Conservation (phyloP, 2,329 filamentous ascomycete genomes). For the Thelonectria olida region DNA sequence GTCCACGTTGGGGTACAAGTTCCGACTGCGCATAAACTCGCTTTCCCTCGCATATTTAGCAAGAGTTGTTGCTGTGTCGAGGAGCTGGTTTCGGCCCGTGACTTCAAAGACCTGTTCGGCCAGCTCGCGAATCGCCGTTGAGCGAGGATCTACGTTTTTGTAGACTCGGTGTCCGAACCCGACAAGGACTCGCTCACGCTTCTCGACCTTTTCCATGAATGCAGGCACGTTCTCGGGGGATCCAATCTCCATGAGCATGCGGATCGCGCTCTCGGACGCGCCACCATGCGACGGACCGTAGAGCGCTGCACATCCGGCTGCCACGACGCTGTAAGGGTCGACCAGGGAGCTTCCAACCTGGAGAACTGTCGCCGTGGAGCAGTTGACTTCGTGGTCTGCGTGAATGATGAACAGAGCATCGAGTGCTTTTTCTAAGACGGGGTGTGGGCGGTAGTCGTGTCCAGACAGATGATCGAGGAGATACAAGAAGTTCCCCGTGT, state of each 20-base stretch:
- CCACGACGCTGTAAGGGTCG: slow-evolving; percentile 63
- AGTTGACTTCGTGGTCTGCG: slow-evolving; percentile 68
- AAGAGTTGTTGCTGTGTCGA: slow-evolving; percentile 58
- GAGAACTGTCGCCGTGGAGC: slow-evolving; percentile 64
- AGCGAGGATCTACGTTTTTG: slow-evolving; percentile 63
- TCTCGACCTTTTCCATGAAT: slow-evolving; percentile 60
- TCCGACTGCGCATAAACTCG: slow-evolving; percentile 59
- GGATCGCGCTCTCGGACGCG: slow-evolving; percentile 66
- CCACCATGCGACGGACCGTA: slow-evolving; percentile 68
- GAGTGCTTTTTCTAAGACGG: slow-evolving; percentile 59
- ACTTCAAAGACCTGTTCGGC: slow-evolving; percentile 60
- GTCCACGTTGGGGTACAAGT: slow-evolving; percentile 61
- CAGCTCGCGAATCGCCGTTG: slow-evolving; percentile 57
- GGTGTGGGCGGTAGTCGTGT: slow-evolving; percentile 57
- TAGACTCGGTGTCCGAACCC: slow-evolving; percentile 66
- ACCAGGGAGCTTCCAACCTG: slow-evolving; percentile 65
- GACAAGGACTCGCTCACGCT: slow-evolving; percentile 60
- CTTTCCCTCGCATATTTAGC: slow-evolving; percentile 56
- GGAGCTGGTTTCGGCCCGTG: slow-evolving; percentile 60
- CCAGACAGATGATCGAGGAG: slow-evolving; percentile 62
- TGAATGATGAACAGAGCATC: slow-evolving; percentile 65
- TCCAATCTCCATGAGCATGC: slow-evolving; percentile 62
- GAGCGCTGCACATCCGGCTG: slow-evolving; percentile 61
- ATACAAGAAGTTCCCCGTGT: slow-evolving; percentile 64
- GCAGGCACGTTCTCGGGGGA: slow-evolving; percentile 59